Base-by-base conservation (phyloP, 345 rosid species). In the Brassica carinata region DNA sequence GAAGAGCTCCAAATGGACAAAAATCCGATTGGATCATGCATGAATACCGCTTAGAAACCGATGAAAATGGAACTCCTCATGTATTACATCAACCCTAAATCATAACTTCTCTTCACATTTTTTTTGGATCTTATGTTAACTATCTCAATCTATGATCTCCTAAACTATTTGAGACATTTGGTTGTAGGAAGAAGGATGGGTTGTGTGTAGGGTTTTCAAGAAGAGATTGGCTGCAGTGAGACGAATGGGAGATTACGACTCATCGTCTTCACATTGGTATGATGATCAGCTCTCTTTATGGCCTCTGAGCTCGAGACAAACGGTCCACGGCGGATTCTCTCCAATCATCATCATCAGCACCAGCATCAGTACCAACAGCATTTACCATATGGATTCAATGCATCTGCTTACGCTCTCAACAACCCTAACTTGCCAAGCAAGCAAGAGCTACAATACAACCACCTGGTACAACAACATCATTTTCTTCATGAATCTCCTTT, bases 11-110 rank as follows among this genome's bases (percentile, higher is more conserved):
- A 0, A 96, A 94, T 77, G 99, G 99, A 30, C 98, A 88, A 73
- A 96, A 96, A 61, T 94, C 98, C 0, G 99, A 96, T 43, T 96
- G 97, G 97, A 94, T 96, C 84, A 96, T 96, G 98, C 99, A 96
- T 66, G 99, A 96, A 71, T 96, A 94, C 73, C 95, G 99, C 61
- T 87, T 92, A 7, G 99, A 96, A 89, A 88, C 82, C 5, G 81
- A 82, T 68, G 85, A 82, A 82, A 82, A 82, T 10, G 85, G 85
- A 77, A 69, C 85, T 63, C 82, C 82, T 15, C 85, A 82, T 64
- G 85, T 78, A 77, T 48, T 48, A 62, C 65, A 72, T 33, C 55
- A 29, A 57, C 10, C 74, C 69, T 64, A 73, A 79, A 66, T 5
- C 34, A 7, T 55, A 38, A 64, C 13, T 63, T 81, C 67, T 51